Percentiles rank a stretch among this genome's conserved stretches.
Evolutionary conservation across 768 basidiomycete genomes (phyloP).

Genomic region (Suillus discolor): DNA sequence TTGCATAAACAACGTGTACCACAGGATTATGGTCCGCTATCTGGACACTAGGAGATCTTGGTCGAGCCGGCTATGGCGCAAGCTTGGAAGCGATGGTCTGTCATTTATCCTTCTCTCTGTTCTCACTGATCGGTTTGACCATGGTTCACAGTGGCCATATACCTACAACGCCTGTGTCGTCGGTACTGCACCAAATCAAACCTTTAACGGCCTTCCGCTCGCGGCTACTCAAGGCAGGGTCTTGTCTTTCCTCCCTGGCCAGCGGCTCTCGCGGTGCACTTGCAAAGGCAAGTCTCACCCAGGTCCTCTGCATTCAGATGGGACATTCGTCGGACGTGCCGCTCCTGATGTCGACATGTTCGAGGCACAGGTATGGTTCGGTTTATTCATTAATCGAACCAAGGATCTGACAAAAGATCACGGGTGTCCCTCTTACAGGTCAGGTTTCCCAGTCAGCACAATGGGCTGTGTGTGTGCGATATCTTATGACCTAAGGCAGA

Average conservation of each 20-base stretch:
- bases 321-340: conserved; percentile 75
- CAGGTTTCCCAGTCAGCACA: conserved; percentile 86
- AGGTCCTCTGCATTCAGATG: conserved; percentile 74
- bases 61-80: conserved; percentile 76
- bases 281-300: conserved; percentile 83
- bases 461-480: conserved; percentile 62
- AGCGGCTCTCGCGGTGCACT: conserved; percentile 84
- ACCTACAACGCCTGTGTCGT: conserved; percentile 78
- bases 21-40: conserved; percentile 54
- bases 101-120: conserved; percentile 4
- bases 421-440: conserved; percentile 43
- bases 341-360: conserved; percentile 93
- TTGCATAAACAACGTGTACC: conserved; percentile 10
- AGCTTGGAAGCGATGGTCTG: conserved; percentile 53
- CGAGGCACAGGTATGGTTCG: conserved; percentile 63
- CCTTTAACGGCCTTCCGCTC: conserved; percentile 64
- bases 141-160: conserved; percentile 59
- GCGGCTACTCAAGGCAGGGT: conserved; percentile 54
- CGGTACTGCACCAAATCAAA: conserved; percentile 83
- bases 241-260: conserved; percentile 80
- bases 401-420: conserved; percentile 42
- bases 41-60: conserved; percentile 60
- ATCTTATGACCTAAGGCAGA: conserved; percentile 10
- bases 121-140: conserved; percentile 6
- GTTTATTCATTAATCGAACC: conserved; percentile 10